Evolutionary conservation across 345 rosid genomes (phyloP).

Genomic region (Anacardium occidentale): DNA sequence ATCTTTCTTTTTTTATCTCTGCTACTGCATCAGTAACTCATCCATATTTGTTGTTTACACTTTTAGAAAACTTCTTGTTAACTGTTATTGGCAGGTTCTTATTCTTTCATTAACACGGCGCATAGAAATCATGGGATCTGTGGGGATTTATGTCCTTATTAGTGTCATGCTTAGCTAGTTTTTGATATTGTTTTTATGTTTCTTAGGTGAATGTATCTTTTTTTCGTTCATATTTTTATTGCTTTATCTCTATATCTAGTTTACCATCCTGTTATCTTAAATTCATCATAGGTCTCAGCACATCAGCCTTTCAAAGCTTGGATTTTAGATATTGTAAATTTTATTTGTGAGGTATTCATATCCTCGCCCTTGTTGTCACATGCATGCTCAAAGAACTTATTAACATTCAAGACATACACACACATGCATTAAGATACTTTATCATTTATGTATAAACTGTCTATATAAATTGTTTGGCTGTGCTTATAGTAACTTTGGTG

Average conservation of each 20-base stretch:
- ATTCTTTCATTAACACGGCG: not conserved
- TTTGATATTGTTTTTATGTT: not conserved
- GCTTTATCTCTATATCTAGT: not conserved
- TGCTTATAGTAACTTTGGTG: conserved; percentile 1
- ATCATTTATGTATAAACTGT: not conserved
- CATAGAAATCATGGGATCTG: not conserved
- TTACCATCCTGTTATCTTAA: not conserved
- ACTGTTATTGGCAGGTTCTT: not conserved
- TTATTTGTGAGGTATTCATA: not conserved
- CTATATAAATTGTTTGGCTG: not conserved
- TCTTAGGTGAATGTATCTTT: not conserved
- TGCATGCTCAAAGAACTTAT: not conserved
- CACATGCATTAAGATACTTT: too few species aligned
- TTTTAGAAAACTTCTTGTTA: not conserved
- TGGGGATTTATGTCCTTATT: not conserved
- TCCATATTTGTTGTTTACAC: not conserved
- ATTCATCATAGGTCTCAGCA: not conserved
- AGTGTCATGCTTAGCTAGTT: not conserved
- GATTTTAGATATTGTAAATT: not conserved
- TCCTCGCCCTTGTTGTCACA: not conserved
- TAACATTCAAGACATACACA: too few species aligned
- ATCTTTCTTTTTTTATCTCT: too few species aligned
- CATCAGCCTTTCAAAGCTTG: not conserved
- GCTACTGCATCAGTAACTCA: not conserved
- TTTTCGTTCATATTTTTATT: conserved; percentile 10